Evolutionary conservation across 2,329 filamentous ascomycete species (phyloP).

Genomic region (Colletotrichum sp.): DNA sequence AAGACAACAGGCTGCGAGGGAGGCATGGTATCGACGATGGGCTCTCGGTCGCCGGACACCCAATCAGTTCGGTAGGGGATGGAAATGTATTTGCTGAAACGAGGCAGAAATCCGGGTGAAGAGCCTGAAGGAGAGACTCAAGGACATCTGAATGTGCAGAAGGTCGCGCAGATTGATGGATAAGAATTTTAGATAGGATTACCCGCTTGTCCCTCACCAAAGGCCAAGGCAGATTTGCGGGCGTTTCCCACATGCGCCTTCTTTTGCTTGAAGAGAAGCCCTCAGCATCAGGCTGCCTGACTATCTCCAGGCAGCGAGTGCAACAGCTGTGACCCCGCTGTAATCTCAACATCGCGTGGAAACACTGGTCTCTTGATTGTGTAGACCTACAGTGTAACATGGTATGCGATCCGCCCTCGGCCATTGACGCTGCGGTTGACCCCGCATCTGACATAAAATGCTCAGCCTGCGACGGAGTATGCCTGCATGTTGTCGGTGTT

Average conservation of each 20-base stretch:
- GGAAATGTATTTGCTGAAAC: not conserved
- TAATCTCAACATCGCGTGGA: not conserved
- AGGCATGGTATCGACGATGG: not conserved
- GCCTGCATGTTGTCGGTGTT: not conserved
- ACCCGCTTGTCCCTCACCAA: not conserved
- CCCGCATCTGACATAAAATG: not conserved
- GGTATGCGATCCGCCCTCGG: not conserved
- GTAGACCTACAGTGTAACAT: not conserved
- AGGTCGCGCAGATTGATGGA: not conserved
- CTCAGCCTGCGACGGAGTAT: not conserved
- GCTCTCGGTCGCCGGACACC: not conserved
- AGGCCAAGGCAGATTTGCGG: not conserved
- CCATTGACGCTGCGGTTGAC: not conserved
- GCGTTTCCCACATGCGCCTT: not conserved
- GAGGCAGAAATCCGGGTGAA: not conserved
- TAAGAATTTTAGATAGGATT: not conserved
- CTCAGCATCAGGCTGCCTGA: not conserved
- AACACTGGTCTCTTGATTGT: not conserved
- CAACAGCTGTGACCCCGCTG: not conserved
- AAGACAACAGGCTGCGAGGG: not conserved
- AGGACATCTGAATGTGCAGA: not conserved
- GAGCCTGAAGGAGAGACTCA: not conserved
- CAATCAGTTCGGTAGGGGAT: not conserved
- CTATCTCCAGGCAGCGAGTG: not conserved
- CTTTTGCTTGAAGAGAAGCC: not conserved